Evolutionary conservation across 2,329 filamentous ascomycete species (phyloP), one percentile per base, ranked within the genome.

Genomic region (Cephalotrichum gorgonifer): DNA sequence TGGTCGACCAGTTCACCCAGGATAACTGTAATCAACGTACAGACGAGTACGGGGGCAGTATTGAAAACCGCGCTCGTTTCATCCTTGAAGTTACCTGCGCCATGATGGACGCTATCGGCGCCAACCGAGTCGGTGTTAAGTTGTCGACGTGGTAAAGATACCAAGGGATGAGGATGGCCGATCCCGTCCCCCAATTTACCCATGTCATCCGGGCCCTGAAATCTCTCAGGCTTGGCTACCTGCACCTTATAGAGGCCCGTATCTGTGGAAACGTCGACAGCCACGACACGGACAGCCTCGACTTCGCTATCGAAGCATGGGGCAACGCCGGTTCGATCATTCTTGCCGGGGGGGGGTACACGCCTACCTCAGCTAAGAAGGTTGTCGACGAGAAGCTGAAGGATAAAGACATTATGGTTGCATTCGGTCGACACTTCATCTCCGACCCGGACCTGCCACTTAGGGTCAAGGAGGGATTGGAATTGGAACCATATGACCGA

Each of bases 141-240:
- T 61, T 86, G 4, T 76, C 70, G 2, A 82, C 82, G 0, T 85
- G 74, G 65, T 75, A 72, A 44, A 62, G 64, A 0, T 85, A 80
- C 64, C 78, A 85, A 51, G 73, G 72, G 27, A 82, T 86, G 81
- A 64, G 66, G 3, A 83, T 85, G 77, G 54, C 61, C 0, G 70
- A 86, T 43, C 81, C 81, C 0, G 57, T 78, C 8, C 76, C 81
- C 0, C 81, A 86, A 52, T 87, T 85, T 57, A 66, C 65, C 0
- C 68, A 86, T 55, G 58, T 85, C 7, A 68, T 79, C 35, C 56
- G 64, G 28, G 68, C 73, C 38, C 64, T 80, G 11, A 73, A 71
- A 48, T 61, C 66, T 25, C 59, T 81, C n/a, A 69, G 73, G 2
- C 64, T 86, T 14, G 74, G 79, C 0, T 86, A 80, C 57, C 58